These are phyloP conservation scores for Penicillium sp. DNA, from an alignment of 2,329 filamentous ascomycete species.

Conservation along the genomic window DNA sequence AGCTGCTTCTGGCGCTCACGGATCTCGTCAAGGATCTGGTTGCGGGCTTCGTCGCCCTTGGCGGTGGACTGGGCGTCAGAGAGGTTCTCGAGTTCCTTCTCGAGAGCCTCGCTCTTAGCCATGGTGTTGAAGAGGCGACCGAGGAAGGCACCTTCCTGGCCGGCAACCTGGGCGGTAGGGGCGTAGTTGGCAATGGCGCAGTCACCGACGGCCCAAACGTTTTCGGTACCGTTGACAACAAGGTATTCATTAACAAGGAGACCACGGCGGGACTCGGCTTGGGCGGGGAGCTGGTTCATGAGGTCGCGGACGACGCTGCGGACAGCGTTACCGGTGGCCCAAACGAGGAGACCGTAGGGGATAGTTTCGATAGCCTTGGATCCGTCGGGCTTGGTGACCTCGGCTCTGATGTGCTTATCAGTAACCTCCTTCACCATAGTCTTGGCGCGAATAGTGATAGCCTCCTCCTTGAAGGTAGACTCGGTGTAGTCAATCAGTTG, in stretches of 20 bases:
- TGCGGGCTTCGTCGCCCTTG: constrained; percentile 60
- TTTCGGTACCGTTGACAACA: constrained; percentile 93
- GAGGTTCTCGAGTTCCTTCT: constrained; percentile 72
- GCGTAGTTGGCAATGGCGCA: constrained; percentile 97
- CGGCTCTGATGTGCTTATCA: constrained; percentile 88
- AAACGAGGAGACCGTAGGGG: constrained; percentile 93
- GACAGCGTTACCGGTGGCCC: constrained; percentile 95
- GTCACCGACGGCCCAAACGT: constrained; percentile 97
- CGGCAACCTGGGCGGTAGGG: constrained; percentile 93
- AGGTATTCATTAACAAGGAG: constrained; percentile 98
- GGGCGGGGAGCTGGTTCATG: constrained; percentile 86
- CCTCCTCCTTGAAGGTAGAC: constrained; percentile 98
- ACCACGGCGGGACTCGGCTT: constrained; percentile 92
- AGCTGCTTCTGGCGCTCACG: constrained; percentile 84
- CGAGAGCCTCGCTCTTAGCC: constrained; percentile 87
- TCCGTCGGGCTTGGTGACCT: constrained; percentile 78
- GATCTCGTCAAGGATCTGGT: constrained; percentile 70
- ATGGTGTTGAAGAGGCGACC: constrained; percentile 98
- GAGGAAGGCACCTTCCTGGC: constrained; percentile 93
- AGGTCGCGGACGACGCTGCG: constrained; percentile 88
- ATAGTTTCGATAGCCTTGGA: constrained; percentile 78
- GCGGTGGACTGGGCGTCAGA: constrained; percentile 67
- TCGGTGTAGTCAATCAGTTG: constrained; percentile 99
- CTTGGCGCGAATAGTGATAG: constrained; percentile 96
- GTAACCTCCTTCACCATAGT: constrained; percentile 99